Evolutionary conservation across 2,329 filamentous ascomycete species (phyloP).

Genomic region (Colletotrichum incanum): DNA sequence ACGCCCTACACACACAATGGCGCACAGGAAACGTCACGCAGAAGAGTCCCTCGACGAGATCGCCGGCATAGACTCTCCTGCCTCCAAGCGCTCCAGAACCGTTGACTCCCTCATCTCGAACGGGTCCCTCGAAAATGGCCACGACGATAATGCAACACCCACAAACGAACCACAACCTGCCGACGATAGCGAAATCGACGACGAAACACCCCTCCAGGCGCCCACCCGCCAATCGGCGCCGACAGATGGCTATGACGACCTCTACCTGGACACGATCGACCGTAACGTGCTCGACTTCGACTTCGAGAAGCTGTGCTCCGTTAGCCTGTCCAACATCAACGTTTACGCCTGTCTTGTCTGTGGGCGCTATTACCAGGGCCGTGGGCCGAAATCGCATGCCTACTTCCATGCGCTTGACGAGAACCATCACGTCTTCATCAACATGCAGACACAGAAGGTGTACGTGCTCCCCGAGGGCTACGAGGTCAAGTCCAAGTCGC

Average conservation of each 20-base stretch:
- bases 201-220: conserved; percentile 56
- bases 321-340: conserved; percentile 97
- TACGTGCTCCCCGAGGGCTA: conserved; percentile 97
- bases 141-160: conserved; percentile 44
- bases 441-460: conserved; percentile 93
- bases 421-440: conserved; percentile 97
- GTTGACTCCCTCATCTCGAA: conserved; percentile 58
- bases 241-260: conserved; percentile 90
- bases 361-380: conserved; percentile 97
- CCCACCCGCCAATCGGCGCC: conserved; percentile 82
- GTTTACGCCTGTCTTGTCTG: conserved; percentile 98
- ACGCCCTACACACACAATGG: conserved; percentile 19
- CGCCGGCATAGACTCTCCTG: conserved; percentile 68
- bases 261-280: conserved; percentile 98
- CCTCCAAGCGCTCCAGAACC: conserved; percentile 71
- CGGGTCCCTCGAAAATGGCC: conserved; percentile 54
- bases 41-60: conserved; percentile 74
- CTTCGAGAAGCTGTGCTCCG: conserved; percentile 97
- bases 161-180: conserved; percentile 50
- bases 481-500: conserved; percentile 92
- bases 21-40: conserved; percentile 68
- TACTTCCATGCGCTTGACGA: conserved; percentile 98
- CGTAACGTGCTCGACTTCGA: conserved; percentile 96
- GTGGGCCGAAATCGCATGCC: conserved; percentile 93
- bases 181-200: conserved; percentile 60